These are phyloP conservation scores for Babesia bigemina DNA, from an alignment of 169 alveolate genomes.

Conservation along the genomic window DNA sequence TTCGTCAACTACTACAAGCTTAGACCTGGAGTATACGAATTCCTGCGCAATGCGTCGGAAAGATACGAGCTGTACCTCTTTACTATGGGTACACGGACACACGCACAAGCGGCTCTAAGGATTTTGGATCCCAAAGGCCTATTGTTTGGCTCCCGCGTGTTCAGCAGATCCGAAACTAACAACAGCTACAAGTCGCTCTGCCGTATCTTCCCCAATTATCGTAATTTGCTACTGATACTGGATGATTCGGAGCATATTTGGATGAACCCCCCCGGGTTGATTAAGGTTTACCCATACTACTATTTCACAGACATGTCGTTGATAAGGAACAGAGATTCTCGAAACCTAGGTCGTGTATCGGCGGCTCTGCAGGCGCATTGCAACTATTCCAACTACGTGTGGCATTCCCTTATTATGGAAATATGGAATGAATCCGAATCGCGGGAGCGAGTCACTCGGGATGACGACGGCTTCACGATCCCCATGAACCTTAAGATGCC, in stretches of 20 bases:
- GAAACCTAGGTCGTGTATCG: constrained; percentile 33
- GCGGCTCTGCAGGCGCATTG: constrained; percentile 64
- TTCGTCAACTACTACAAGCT: constrained; percentile 72
- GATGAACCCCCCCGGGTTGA: constrained; percentile 39
- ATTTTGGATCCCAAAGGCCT: constrained; percentile 77
- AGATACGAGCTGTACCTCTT: constrained; percentile 76
- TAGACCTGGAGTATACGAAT: constrained; percentile 84
- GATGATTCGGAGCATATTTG: constrained; percentile 66
- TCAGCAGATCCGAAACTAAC: constrained; percentile 70
- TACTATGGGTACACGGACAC: constrained; percentile 84
- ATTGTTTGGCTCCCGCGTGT: constrained; percentile 69
- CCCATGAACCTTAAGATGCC: constrained; percentile 20
- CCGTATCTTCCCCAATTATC: constrained; percentile 63
- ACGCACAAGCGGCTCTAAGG: constrained; percentile 78
- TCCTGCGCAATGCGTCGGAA: constrained; percentile 64
- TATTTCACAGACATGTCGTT: constrained; percentile 39
- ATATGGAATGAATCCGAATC: constrained; percentile 27
- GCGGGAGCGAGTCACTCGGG: not conserved
- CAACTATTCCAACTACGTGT: constrained; percentile 47
- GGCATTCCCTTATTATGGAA: constrained; percentile 31
- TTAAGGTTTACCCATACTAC: constrained; percentile 63
- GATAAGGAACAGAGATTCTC: constrained; percentile 10
- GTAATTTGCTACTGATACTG: constrained; percentile 28
- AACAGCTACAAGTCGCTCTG: constrained; percentile 49
- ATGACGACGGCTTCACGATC: constrained; percentile 53